Percentiles rank a stretch among this genome's conserved stretches.
phyloP scores from a whole-genome alignment of 2,329 filamentous ascomycete species.

The Aspergillus sp. region DNA sequence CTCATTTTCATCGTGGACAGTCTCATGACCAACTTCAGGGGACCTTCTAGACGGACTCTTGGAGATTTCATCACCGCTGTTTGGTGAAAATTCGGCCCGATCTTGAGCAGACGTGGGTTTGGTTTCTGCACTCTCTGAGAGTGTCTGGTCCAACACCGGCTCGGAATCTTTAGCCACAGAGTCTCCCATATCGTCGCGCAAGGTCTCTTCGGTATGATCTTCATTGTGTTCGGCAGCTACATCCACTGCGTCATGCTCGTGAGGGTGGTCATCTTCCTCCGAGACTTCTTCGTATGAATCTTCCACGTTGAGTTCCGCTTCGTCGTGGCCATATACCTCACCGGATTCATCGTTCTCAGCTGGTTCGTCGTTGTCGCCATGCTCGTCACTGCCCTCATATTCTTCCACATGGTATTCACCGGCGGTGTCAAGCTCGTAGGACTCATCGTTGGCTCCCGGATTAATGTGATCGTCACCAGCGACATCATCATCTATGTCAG shows the following conservation, averaged over 20 bases:
- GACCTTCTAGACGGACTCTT: conserved; percentile 33
- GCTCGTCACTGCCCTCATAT: conserved; percentile 11
- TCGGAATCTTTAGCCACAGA: conserved; percentile 18
- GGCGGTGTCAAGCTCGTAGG: background rate
- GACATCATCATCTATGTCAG: background rate
- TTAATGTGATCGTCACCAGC: background rate
- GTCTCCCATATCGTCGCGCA: conserved; percentile 11
- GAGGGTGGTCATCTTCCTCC: conserved; percentile 11
- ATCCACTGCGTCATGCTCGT: conserved; percentile 12
- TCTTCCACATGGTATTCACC: conserved; percentile 17
- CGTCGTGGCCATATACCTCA: conserved; percentile 12
- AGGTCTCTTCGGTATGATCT: conserved; percentile 10
- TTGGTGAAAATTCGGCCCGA: conserved; percentile 28
- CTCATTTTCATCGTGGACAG: conserved; percentile 17
- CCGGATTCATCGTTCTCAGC: conserved; percentile 4
- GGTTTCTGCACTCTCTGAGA: conserved; percentile 9
- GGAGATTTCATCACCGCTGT: conserved; percentile 20
- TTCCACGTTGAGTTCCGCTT: conserved; percentile 11
- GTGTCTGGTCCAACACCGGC: conserved; percentile 15
- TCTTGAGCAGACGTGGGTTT: conserved; percentile 15
- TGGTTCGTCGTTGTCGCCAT: conserved; percentile 12
- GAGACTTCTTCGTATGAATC: conserved; percentile 7
- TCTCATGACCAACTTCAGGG: conserved; percentile 14
- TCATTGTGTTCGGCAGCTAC: conserved; percentile 12
- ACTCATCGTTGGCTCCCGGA: background rate